phyloP scores from a whole-genome alignment of 169 alveolate species.

The Plasmodium chabaudi region DNA sequence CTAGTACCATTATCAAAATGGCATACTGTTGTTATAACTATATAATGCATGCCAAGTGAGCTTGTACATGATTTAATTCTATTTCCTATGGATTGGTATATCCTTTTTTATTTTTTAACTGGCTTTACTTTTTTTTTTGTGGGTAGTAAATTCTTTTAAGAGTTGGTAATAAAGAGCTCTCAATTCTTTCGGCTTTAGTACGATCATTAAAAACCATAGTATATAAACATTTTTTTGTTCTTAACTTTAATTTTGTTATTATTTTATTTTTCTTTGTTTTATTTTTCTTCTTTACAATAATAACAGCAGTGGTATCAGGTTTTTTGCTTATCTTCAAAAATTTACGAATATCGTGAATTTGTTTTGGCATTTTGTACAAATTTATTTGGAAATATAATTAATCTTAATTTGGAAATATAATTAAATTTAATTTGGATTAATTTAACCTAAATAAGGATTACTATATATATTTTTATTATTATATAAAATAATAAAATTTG shows the following conservation, averaged over 20 bases:
- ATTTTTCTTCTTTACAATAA: conserved; percentile 88
- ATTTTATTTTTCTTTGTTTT: conserved; percentile 84
- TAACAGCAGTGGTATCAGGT: conserved; percentile 90
- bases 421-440: too few relatives aligned
- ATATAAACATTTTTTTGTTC: conserved; percentile 94
- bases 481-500: too few relatives aligned
- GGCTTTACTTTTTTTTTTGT: conserved; percentile 37
- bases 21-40: too few relatives aligned
- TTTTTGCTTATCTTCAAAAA: conserved; percentile 86
- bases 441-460: too few relatives aligned
- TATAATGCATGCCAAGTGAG: neutral
- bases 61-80: neutral
- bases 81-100: too few relatives aligned
- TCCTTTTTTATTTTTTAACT: conserved; percentile 7
- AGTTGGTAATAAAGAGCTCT: conserved; percentile 91
- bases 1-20: too few relatives aligned
- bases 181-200: conserved; percentile 94
- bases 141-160: conserved; percentile 77
- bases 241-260: conserved; percentile 94
- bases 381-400: too few relatives aligned
- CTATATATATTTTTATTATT: too few relatives aligned
- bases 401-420: too few relatives aligned
- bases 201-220: conserved; percentile 94
- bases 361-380: conserved; percentile 85
- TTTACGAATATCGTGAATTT: conserved; percentile 86